Percentiles rank a stretch among this genome's conserved stretches.
These are phyloP conservation scores for Phaeosphaeria sp. DNA, from an alignment of 2,329 filamentous ascomycete genomes.

Conservation along the genomic window DNA sequence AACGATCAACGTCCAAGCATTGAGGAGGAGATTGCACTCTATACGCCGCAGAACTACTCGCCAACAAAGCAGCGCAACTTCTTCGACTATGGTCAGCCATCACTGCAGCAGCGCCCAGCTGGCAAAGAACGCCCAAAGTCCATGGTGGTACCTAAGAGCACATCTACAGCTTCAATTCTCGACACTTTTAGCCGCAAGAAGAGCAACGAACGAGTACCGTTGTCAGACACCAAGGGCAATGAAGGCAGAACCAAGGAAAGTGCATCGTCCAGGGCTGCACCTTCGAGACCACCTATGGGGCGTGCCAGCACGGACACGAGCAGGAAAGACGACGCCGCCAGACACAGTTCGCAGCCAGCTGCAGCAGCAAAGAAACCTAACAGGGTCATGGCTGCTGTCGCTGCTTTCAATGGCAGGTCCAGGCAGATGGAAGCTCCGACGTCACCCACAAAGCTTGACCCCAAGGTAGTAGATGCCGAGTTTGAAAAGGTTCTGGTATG, in stretches of 20 bases:
- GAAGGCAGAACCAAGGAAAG: constrained; percentile 33
- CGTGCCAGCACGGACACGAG: constrained; percentile 39
- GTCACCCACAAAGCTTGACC: constrained; percentile 52
- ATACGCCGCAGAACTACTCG: constrained; percentile 66
- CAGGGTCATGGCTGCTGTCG: constrained; percentile 69
- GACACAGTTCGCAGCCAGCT: constrained; percentile 18
- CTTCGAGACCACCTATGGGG: constrained; percentile 25
- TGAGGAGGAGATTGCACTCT: constrained; percentile 63
- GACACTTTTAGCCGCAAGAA: constrained; percentile 49
- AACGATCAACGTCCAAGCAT: constrained; percentile 53
- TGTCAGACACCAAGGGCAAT: constrained; percentile 44
- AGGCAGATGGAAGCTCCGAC: constrained; percentile 46
- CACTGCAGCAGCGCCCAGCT: constrained; percentile 39
- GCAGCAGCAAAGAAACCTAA: constrained; percentile 52
- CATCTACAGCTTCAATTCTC: constrained; percentile 50
- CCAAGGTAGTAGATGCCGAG: constrained; percentile 65
- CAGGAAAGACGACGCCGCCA: constrained; percentile 25
- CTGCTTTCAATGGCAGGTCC: constrained; percentile 63
- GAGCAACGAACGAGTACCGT: constrained; percentile 40
- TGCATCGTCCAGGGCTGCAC: constrained; percentile 23
- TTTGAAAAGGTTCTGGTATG: constrained; percentile 67
- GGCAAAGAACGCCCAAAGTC: constrained; percentile 59
- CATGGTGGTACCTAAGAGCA: constrained; percentile 52
- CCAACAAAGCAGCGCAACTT: constrained; percentile 69
- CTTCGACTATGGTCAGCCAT: constrained; percentile 58